A percentile compares a stretch with the other conserved stretches of the same genome.
These are phyloP conservation scores for Lasiosphaeris hirsuta DNA, from an alignment of 495 filamentous ascomycete species.

Conservation along the genomic window DNA sequence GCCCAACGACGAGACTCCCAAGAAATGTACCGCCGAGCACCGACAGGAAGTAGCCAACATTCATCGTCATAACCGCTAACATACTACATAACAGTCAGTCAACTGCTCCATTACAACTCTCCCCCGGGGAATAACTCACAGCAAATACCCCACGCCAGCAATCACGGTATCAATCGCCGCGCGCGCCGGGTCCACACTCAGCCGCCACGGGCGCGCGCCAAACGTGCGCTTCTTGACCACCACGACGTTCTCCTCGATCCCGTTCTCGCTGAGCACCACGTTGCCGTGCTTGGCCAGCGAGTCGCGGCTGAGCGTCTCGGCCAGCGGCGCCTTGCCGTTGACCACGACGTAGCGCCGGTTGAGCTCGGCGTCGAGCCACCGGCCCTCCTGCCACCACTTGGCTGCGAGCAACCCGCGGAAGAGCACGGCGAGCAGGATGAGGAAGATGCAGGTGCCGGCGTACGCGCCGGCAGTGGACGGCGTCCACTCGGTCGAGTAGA, in stretches of 20 bases:
- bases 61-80: constrained; percentile 98
- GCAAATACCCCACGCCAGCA: constrained; percentile 76
- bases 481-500: constrained; percentile 73
- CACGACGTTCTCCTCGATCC: constrained; percentile 69
- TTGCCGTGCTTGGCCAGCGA: constrained; percentile 55
- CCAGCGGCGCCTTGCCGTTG: constrained; percentile 56
- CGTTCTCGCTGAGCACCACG: constrained; percentile 61
- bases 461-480: constrained; percentile 66
- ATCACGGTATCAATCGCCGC: constrained; percentile 65
- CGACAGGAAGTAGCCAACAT: constrained; percentile 92
- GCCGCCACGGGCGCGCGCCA: constrained; percentile 65
- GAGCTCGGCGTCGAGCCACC: constrained; percentile 59
- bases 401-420: constrained; percentile 67
- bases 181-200: constrained; percentile 73
- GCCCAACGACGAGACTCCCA: constrained; percentile 76
- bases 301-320: constrained; percentile 49
- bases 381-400: constrained; percentile 51
- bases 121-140: constrained; percentile 59
- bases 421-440: constrained; percentile 67
- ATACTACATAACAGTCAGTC: constrained; percentile 56
- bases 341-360: constrained; percentile 74
- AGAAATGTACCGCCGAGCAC: constrained; percentile 79
- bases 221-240: constrained; percentile 55
- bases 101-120: neutral
- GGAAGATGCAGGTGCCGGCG: constrained; percentile 83